These are phyloP conservation scores for Nicotiana otophora DNA, from an alignment of 257 asterid genomes.

Conservation along the genomic window DNA sequence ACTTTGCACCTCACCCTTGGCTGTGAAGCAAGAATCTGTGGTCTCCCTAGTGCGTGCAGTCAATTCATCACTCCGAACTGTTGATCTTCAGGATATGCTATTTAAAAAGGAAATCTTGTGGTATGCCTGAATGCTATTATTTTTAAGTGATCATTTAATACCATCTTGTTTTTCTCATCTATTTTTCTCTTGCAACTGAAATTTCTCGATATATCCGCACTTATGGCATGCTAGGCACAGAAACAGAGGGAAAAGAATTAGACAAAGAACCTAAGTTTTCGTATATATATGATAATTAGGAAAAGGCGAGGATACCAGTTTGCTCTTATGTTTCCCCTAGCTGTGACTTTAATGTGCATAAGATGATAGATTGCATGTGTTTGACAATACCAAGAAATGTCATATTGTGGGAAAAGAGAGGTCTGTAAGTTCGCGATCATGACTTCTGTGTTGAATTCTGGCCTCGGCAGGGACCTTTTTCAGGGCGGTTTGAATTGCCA, in stretches of 20 bases:
- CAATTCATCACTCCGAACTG: constrained; percentile 17
- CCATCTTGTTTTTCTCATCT: background rate
- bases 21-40: constrained; percentile 19
- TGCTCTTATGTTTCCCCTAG: background rate
- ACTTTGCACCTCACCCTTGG: background rate
- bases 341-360: background rate
- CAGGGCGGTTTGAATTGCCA: constrained; percentile 22
- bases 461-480: constrained; percentile 21
- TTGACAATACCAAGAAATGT: background rate
- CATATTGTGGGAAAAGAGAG: background rate
- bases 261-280: background rate
- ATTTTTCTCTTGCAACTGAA: background rate
- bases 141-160: background rate
- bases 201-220: background rate
- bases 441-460: background rate
- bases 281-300: background rate
- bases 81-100: constrained; percentile 21
- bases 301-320: background rate
- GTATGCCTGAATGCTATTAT: constrained; percentile 13
- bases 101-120: constrained; percentile 24
- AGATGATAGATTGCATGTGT: background rate
- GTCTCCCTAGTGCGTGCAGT: constrained; percentile 19
- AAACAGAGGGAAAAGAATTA: background rate
- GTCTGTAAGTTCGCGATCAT: background rate
- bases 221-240: background rate